Evolutionary conservation across 2,329 filamentous ascomycete species (phyloP), one percentile per base, ranked within the genome.

Genomic region (Fusarium tupiense): DNA sequence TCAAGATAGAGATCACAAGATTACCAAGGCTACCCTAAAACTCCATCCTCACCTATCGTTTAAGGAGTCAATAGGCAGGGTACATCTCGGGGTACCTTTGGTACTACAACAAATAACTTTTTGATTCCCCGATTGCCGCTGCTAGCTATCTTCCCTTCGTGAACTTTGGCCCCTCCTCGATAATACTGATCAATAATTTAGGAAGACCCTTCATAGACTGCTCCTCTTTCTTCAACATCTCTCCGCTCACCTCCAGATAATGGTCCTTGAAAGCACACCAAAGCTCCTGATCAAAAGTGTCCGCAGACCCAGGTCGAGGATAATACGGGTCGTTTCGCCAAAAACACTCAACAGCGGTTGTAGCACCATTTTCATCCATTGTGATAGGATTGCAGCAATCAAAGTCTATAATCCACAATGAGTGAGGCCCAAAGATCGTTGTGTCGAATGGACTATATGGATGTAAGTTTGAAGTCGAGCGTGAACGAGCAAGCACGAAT

Each of bases 311-410:
- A 12, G 85, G 86, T 0, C 83, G 81, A 6, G 87, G 87, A 71
- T 83, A 89, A 64, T 83, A 90, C 0, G 86, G 87, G 62, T 89
- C 87, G 57, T 89, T 90, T 9, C 80, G 78, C 74, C 81, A 84
- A 56, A 88, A 89, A 0, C 84, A 83, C 4, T 64, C 69, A 0
- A 83, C 85, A 4, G 86, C 86, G 43, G 83, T 79, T 17, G 82
- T 64, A 0, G 88, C 73, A 0, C 87, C 87, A 0, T 65, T 64
- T 3, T 72, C 61, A 54, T 87, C 82, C 81, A 86, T 82, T 0
- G 78, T 50, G 24, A 84, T 72, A 13, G 16, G 20, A 12, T 64
- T 69, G 65, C 81, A 84, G 56, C 84, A 81, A 67, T 88, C 84
- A 69, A 88, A 88, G 41, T 88, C 86, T 0, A 88, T 72, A 0